Evolutionary conservation across 768 basidiomycete genomes (phyloP).

Genomic region (Tulasnella sp.): DNA sequence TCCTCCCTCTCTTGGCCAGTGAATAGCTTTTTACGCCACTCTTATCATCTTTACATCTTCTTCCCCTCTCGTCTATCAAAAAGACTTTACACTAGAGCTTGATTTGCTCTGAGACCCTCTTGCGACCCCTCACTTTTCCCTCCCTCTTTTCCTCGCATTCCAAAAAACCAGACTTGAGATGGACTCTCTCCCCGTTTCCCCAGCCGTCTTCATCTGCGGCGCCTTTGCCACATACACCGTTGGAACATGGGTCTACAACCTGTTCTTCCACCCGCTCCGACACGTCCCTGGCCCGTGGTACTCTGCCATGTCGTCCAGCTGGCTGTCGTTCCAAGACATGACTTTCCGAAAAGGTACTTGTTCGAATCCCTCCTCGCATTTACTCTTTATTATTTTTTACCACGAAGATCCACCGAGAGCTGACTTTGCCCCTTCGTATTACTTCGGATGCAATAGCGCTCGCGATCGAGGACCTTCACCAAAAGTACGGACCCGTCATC

Average conservation of each 20-base stretch:
- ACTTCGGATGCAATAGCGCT: neutral
- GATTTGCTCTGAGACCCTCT: neutral
- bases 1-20: neutral
- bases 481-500: neutral
- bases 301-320: constrained; percentile 3
- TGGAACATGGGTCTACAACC: constrained; percentile 1
- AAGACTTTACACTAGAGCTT: neutral
- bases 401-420: no score
- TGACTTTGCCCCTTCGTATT: neutral
- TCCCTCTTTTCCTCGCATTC: neutral
- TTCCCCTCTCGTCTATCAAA: neutral
- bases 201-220: neutral
- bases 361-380: no score
- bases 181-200: neutral
- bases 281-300: constrained; percentile 7
- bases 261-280: constrained; percentile 10
- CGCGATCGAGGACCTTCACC: neutral
- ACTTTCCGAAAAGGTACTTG: neutral
- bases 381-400: no score
- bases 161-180: neutral
- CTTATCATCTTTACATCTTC: neutral
- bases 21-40: neutral
- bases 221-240: neutral
- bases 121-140: neutral
- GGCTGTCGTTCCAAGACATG: constrained; percentile 3